Base-by-base conservation (phyloP, 345 rosid genomes). In the Carallia pectinifolia region DNA sequence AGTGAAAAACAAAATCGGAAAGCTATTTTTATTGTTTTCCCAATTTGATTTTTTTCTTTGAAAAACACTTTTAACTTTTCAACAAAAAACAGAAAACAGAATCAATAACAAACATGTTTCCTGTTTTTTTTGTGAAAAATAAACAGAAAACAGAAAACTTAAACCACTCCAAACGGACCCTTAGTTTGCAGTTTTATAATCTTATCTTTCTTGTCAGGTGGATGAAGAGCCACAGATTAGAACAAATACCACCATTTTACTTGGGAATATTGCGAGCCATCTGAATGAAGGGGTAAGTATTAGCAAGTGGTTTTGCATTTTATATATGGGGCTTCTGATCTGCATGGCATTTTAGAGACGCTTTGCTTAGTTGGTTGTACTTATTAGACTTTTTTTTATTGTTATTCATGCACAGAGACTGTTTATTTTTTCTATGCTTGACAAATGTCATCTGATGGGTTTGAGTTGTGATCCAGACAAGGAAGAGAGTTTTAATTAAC, bases 171-270 rank as follows among this genome's bases (percentile, higher is more conserved):
- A n/a, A n/a, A n/a, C n/a, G n/a, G n/a, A n/a, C n/a, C n/a, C n/a
- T 38, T 58, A 27, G 67, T 61, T 64, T 54, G 62, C 61, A 18
- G 53, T 74, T 74, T 61, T 69, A 36, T 66, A 10, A 10, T 65
- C 58, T 76, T 66, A 37, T 77, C 34, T 66, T 15, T 44, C 13
- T 75, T 76, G 61, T 65, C 78, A 95, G 99, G 97, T 92, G 81
- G 99, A 95, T 82, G 99, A 95, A 82, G 99, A 95, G 77, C 88
- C 99, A 65, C 98, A 98, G 59, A 95, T 95, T 69, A 88, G 97
- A 85, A 90, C 99, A 68, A 95, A 92, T 81, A 92, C 98, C 74
- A 95, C 99, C 70, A 95, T 95, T 76, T 86, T 95, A 75, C 98
- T 95, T 1, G 99, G 99, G 61, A 95, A 95, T 79, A 95, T 95